Base-by-base conservation (phyloP, 805 yeast species). In the Ogataea glucozyma region DNA sequence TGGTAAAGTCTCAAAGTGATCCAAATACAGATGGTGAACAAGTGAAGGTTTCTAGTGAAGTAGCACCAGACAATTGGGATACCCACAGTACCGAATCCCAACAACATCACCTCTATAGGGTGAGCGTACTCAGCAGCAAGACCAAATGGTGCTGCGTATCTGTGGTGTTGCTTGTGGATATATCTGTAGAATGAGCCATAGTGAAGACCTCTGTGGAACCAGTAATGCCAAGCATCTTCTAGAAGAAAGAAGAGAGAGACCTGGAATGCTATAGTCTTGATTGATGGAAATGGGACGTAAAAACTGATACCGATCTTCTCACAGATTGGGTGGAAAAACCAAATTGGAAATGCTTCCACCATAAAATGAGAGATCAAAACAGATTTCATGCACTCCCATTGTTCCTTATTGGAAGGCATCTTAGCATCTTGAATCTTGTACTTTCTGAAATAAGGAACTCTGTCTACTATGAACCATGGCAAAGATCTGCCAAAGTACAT, bases 61-160 rank as follows among this genome's bases (percentile, higher is more conserved):
- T 78, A 78, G 51, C 88, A 89, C 75, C 88, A 87, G 36, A 86
- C 63, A 44, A 91, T 80, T 44, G 99, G 99, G 69, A 88, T 81
- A 47, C 98, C 97, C 30, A 91, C 96, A 31, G 99, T 91, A 50
- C 99, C 99, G 51, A 88, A 78, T 40, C 99, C 99, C 48, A 91
- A 72, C 40, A 88, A 74, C 71, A 87, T 78, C 24, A 91, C 96
- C 70, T 91, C 99, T 22, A 85, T 75, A 13, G 99, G 98, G 62
- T 91, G 97, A 23, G 98, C 98, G 64, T 91, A 91, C 71, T 91
- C 99, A 37, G 98, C 98, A 47, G 98, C 83, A 46, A 91, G 71
- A 27, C 99, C 99, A 61, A 91, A 91, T 34, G 99, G 99, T 33
- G 98, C 97, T 17, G 97, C 96, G 64, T 90, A 91, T 66, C 90